phyloP scores from a whole-genome alignment of 2,329 filamentous ascomycete species.

The Davidsoniella neocaledoniae region DNA sequence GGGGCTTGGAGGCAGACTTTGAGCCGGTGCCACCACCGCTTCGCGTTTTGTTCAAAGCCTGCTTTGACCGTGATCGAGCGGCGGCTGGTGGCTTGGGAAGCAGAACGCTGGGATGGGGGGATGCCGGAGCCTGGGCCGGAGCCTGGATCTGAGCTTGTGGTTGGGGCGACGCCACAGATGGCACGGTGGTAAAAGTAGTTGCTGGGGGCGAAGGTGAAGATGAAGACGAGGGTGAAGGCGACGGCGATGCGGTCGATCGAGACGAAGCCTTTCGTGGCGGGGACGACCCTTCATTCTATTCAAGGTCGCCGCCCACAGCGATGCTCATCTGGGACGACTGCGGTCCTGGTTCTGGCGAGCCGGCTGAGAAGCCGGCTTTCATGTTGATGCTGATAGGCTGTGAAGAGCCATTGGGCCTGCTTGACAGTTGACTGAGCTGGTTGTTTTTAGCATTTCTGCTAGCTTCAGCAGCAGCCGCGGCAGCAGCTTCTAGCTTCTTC shows the following conservation, averaged over 20 bases:
- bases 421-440: too few relatives aligned
- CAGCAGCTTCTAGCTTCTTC: conserved; percentile 43
- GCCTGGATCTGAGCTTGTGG: too few relatives aligned
- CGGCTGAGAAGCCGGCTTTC: conserved; percentile 5
- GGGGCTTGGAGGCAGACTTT: too few relatives aligned
- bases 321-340: conserved; percentile 11
- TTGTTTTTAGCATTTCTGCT: neutral
- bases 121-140: too few relatives aligned
- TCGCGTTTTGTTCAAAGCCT: too few relatives aligned
- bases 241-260: too few relatives aligned
- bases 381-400: conserved; percentile 8
- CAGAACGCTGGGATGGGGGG: neutral
- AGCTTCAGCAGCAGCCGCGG: conserved; percentile 6
- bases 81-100: too few relatives aligned
- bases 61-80: too few relatives aligned
- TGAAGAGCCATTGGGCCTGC: neutral
- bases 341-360: conserved; percentile 6
- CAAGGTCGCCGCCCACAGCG: conserved; percentile 12
- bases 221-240: neutral
- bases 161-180: too few relatives aligned
- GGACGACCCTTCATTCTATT: conserved; percentile 8
- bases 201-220: neutral
- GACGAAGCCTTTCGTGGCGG: neutral
- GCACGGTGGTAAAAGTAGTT: too few relatives aligned
- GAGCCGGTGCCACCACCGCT: too few relatives aligned